Evolutionary conservation across 352 stramenopile genomes (phyloP), one percentile per base, ranked within the genome.

Genomic region (Pythium rhizo-oryzae): DNA sequence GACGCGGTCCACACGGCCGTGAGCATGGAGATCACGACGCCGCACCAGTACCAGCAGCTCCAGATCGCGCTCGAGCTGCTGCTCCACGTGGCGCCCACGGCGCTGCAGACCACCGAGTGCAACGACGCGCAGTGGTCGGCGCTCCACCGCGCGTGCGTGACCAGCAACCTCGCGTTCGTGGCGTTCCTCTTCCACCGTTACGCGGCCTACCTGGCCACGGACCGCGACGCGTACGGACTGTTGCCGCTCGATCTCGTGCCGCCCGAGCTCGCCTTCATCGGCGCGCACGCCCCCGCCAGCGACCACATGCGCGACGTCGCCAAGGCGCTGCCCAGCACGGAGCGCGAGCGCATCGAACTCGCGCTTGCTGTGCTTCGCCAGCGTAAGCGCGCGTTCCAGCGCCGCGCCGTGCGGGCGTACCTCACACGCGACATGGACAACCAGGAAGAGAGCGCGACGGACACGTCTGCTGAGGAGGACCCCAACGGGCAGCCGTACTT

Each of bases 11-110:
- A 90, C 59, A 80, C 80, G 8, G 78, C 82, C 16, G 72, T 90
- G 59, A 77, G 75, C 53, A 79, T 84, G 63, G 78, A 88, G 59
- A 72, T 90, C 63, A 62, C 76, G 57, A 84, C 82, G 44, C 71
- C 75, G 24, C 82, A 85, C 33, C 76, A 88, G 46, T 76, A 86
- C 51, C 82, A 90, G 69, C 82, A 88, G 62, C 59, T 80, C 24
- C 80, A 85, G 69, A 90, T 90, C 55, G 80, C 82, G 12, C 59
- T 90, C 19, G 82, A 90, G 53, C 59, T 90, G 13, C 60, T 90
- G 24, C 39, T 90, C n/a, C 76, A 81, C 13, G 65, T 70, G 7
- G 47, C 56, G 15, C 67, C 67, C 0, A 59, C 53, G 0, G 67
- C 57, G 39, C 23, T 74, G 19, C 60, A 67, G 49, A 62, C 61